Conservation (phyloP, 139 green algal species). For the Pleodorina starrii region DNA sequence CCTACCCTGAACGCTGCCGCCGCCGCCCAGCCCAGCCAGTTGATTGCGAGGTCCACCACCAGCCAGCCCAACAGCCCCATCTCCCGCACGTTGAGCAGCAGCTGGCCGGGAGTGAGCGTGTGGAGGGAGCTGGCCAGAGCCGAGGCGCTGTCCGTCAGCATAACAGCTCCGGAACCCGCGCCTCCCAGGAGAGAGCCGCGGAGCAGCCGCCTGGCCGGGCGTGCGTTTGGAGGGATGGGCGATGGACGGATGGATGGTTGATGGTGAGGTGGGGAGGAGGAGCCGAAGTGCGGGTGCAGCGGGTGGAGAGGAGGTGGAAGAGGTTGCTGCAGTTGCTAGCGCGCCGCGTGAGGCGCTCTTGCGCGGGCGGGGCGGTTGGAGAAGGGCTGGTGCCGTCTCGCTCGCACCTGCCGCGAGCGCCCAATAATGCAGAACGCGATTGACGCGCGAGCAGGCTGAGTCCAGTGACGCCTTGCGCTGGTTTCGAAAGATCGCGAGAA, state of each 20-base stretch:
- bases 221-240: no score
- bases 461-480: background rate
- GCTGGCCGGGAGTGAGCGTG: background rate
- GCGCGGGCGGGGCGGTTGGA: no score
- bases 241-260: no score
- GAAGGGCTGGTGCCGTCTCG: no score
- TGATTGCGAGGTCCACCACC: slow-evolving; percentile 72
- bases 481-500: background rate
- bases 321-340: no score
- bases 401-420: background rate
- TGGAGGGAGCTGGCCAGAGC: background rate
- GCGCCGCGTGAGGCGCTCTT: no score
- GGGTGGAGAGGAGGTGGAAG: no score
- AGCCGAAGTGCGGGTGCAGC: no score
- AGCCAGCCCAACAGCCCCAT: slow-evolving; percentile 71
- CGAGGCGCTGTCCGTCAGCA: background rate
- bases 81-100: background rate
- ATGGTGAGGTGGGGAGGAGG: no score
- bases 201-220: background rate
- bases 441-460: background rate
- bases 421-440: background rate
- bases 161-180: background rate
- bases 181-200: background rate
- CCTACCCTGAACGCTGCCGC: slow-evolving; percentile 66
- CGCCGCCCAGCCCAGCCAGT: slow-evolving; percentile 71